Base-by-base conservation (phyloP, 1,284 basidiomycete species). In the Tetrapyrgos nigripes region DNA sequence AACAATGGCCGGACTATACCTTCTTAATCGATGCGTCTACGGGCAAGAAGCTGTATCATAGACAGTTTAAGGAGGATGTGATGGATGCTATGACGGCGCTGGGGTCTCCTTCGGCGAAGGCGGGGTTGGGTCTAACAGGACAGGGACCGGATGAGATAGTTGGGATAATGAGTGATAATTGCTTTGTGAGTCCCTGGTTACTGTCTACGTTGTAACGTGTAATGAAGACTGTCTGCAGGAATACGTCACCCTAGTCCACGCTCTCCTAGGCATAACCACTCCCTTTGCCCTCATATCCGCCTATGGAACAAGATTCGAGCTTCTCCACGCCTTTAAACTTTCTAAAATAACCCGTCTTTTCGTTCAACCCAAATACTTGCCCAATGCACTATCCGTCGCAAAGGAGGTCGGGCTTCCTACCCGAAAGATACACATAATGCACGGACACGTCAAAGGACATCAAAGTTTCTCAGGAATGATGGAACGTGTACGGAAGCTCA, bases 131-230 rank as follows among this genome's bases (percentile, higher is more conserved):
- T 0, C 66, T 91, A n/a, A 66, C 68, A 1, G 74, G 75, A 27
- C 31, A 28, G 35, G 55, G 55, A 21, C 73, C 77, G 3, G 76
- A 76, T 1, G 87, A 88, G 60, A 82, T 90, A 27, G 75, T 91
- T 27, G 91, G 87, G 2, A 81, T 92, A 13, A 80, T 91, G 65
- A 84, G 84, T 70, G 81, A 86, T 53, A 93, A 92, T 67, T 85
- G 81, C 44, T 70, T 87, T 69, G 91, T 91, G 71, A 62, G 79
- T n/a, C 17, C 5, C 19, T 40, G 5, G 8, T 40, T n/a, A 4
- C 19, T 9, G 13, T 40, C 17, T 53, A 2, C 2, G 13, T 52
- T 46, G 62, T 3, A 43, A n/a, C 21, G 13, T 27, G 6, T 23
- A 40, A 43, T 4, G 24, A 10, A 14, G n/a, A 37, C 35, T 10